A percentile compares a stretch with the other conserved stretches of the same genome.
These are phyloP conservation scores for Lanzia echinophila DNA, from an alignment of 2,329 filamentous ascomycete genomes.

Conservation along the genomic window DNA sequence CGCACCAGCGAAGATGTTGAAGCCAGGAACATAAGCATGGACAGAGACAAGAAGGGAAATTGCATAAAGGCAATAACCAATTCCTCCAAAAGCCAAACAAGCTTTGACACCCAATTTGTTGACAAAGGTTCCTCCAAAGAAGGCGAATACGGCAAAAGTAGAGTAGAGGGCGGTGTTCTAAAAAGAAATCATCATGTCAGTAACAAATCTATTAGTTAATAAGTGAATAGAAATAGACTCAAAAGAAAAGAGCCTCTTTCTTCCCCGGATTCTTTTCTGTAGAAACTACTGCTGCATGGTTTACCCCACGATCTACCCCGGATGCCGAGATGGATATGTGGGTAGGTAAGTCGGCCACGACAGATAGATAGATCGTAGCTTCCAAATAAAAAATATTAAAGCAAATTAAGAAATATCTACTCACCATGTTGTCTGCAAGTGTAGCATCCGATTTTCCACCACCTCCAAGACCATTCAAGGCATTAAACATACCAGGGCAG, in stretches of 20 bases:
- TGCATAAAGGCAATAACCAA: constrained; percentile 72
- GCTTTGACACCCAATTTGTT: constrained; percentile 66
- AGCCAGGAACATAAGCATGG: constrained; percentile 60
- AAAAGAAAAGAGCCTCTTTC: too few species aligned
- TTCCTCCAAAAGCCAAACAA: constrained; percentile 63
- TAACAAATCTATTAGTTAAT: neutral
- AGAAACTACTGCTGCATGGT: too few species aligned
- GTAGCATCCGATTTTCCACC: constrained; percentile 49
- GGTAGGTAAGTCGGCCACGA: neutral
- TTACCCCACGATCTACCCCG: neutral
- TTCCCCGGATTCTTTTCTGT: too few species aligned
- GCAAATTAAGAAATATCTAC: neutral
- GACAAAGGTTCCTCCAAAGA: constrained; percentile 70
- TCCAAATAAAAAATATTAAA: neutral
- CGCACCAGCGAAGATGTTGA: constrained; percentile 70
- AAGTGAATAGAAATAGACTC: neutral
- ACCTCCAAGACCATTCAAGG: constrained; percentile 58
- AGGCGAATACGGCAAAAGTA: constrained; percentile 52
- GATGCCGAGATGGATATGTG: neutral
- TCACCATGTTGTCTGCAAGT: constrained; percentile 43
- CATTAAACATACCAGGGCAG: constrained; percentile 69
- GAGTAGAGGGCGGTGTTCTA: constrained; percentile 41
- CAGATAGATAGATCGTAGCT: too few species aligned
- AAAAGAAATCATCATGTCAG: constrained; percentile 1
- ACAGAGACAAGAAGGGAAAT: constrained; percentile 64